Evolutionary conservation across 1,284 basidiomycete genomes (phyloP).

Genomic region (Tilletia walkeri): DNA sequence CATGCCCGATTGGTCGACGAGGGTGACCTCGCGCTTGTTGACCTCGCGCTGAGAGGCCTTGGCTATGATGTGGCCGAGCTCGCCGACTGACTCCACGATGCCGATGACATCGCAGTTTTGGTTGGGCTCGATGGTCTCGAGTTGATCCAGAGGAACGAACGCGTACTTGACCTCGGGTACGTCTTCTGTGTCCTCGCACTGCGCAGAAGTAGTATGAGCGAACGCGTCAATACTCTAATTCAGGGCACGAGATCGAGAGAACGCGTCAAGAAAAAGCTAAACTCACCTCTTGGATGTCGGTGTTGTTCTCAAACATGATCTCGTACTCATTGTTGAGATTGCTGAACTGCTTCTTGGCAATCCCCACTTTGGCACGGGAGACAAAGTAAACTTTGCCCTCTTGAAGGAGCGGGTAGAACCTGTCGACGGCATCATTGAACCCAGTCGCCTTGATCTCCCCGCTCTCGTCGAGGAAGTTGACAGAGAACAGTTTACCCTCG

Average conservation of each 20-base stretch:
- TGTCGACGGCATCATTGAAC: slow-evolving; percentile 85
- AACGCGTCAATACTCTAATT: no score
- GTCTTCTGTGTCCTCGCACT: slow-evolving; percentile 47
- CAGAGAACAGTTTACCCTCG: slow-evolving; percentile 92
- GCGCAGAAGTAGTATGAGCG: background rate
- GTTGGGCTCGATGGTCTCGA: slow-evolving; percentile 51
- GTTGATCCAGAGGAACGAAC: slow-evolving; percentile 50
- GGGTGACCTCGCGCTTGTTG: slow-evolving; percentile 58
- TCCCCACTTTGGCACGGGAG: slow-evolving; percentile 83
- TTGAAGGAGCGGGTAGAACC: slow-evolving; percentile 76
- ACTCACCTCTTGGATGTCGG: slow-evolving; percentile 48
- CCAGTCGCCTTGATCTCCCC: slow-evolving; percentile 65
- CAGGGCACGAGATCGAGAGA: no score
- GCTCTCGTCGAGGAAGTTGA: slow-evolving; percentile 90
- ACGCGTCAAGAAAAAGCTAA: background rate
- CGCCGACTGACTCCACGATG: slow-evolving; percentile 47
- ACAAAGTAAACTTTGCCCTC: slow-evolving; percentile 93
- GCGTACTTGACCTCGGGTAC: slow-evolving; percentile 55
- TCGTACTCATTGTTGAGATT: slow-evolving; percentile 92
- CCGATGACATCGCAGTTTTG: slow-evolving; percentile 56
- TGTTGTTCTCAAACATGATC: slow-evolving; percentile 72
- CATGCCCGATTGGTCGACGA: slow-evolving; percentile 81
- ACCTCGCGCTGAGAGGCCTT: slow-evolving; percentile 53
- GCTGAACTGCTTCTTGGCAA: slow-evolving; percentile 96
- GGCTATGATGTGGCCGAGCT: slow-evolving; percentile 48